These are phyloP conservation scores for Penicillium steckii DNA, from an alignment of 495 filamentous ascomycete species.

Conservation along the genomic window DNA sequence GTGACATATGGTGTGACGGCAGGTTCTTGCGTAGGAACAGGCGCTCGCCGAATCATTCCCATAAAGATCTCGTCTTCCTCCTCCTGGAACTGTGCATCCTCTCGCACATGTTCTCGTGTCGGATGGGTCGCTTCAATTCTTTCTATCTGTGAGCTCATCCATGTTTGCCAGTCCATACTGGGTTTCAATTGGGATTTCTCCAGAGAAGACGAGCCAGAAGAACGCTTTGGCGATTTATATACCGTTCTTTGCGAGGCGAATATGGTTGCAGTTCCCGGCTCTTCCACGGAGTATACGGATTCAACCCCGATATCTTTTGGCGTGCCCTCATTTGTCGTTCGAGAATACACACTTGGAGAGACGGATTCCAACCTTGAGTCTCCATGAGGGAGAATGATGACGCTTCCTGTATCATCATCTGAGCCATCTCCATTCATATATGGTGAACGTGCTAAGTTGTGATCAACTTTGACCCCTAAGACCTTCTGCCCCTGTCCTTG, in stretches of 20 bases:
- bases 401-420: constrained; percentile 21
- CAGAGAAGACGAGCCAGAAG: constrained; percentile 3
- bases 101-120: constrained; percentile 54
- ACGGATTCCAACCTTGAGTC: constrained; percentile 7
- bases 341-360: constrained; percentile 57
- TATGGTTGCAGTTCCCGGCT: constrained; percentile 45
- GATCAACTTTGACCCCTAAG: not conserved
- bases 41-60: constrained; percentile 7
- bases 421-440: constrained; percentile 11
- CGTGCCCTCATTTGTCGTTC: constrained; percentile 48
- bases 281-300: constrained; percentile 9
- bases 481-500: constrained; percentile 1
- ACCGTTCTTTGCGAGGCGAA: constrained; percentile 37
- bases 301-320: constrained; percentile 19
- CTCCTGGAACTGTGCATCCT: constrained; percentile 57
- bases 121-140: constrained; percentile 33
- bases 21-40: not conserved
- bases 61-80: constrained; percentile 35
- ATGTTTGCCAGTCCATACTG: constrained; percentile 48
- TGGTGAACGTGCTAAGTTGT: not conserved
- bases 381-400: constrained; percentile 14
- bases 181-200: constrained; percentile 12
- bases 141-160: constrained; percentile 46
- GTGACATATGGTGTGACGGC: not conserved
- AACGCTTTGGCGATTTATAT: constrained; percentile 36